These are phyloP conservation scores for Saksenaea vasiformis DNA, from an alignment of 371 early-diverging fungal species.

Conservation along the genomic window DNA sequence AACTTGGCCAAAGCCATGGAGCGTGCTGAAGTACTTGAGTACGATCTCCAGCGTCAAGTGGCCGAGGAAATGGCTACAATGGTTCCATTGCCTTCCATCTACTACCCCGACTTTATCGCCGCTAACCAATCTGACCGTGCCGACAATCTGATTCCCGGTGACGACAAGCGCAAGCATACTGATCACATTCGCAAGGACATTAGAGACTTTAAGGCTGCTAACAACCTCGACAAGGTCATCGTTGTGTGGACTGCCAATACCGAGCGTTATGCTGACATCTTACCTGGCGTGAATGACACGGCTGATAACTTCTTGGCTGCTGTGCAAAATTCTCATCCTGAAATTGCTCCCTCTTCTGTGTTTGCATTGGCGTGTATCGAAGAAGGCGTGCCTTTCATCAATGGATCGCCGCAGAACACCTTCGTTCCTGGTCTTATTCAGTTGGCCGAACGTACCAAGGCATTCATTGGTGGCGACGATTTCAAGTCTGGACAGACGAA, in stretches of 20 bases:
- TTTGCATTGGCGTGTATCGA: slow-evolving; percentile 96
- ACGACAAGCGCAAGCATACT: slow-evolving; percentile 83
- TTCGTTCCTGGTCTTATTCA: slow-evolving; percentile 93
- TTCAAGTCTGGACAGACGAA: slow-evolving; percentile 99
- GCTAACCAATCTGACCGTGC: slow-evolving; percentile 97
- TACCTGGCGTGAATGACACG: slow-evolving; percentile 94
- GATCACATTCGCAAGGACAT: slow-evolving; percentile 92
- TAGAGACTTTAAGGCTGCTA: slow-evolving; percentile 86
- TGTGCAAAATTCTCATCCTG: slow-evolving; percentile 77
- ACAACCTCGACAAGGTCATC: slow-evolving; percentile 90
- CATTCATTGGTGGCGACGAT: slow-evolving; percentile 96
- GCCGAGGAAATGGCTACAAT: slow-evolving; percentile 73
- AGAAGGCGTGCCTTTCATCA: slow-evolving; percentile 94
- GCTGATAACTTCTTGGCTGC: slow-evolving; percentile 88
- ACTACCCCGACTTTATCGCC: slow-evolving; percentile 96
- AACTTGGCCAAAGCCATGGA: slow-evolving; percentile 92
- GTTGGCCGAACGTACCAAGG: slow-evolving; percentile 85
- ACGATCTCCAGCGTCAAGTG: slow-evolving; percentile 94
- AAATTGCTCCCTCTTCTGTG: slow-evolving; percentile 95
- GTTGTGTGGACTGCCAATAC: slow-evolving; percentile 99
- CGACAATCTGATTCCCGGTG: slow-evolving; percentile 84
- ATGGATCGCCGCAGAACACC: slow-evolving; percentile 98
- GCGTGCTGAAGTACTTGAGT: slow-evolving; percentile 92
- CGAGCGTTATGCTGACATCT: slow-evolving; percentile 83
- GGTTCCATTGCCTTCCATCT: slow-evolving; percentile 91